Percentiles rank a stretch among this genome's conserved stretches.
Conservation (phyloP, 768 basidiomycete species). For the Lentinula sp. region DNA sequence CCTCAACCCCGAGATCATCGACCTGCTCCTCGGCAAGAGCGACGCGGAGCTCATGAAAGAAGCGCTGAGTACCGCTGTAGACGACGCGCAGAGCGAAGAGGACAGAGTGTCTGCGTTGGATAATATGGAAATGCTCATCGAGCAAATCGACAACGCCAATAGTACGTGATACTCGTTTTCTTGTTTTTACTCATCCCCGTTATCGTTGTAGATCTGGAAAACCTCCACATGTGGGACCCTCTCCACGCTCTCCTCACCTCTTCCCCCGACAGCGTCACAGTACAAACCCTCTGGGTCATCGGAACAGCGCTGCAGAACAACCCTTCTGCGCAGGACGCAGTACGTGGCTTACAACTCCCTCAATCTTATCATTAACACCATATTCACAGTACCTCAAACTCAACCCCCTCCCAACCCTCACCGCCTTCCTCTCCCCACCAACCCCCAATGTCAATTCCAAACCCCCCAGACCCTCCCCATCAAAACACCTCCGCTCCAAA, state of each 20-base stretch:
- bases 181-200: not conserved
- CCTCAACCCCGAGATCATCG: constrained; percentile 80
- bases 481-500: constrained; percentile 54
- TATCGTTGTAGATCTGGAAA: constrained; percentile 54
- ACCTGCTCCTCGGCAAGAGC: constrained; percentile 77
- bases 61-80: constrained; percentile 57
- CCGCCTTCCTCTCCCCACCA: constrained; percentile 50
- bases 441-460: constrained; percentile 33
- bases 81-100: constrained; percentile 48
- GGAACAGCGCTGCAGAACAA: constrained; percentile 92
- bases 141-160: constrained; percentile 90
- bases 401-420: constrained; percentile 60
- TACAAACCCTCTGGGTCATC: constrained; percentile 76
- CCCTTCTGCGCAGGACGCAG: constrained; percentile 72
- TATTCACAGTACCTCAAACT: constrained; percentile 49
- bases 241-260: constrained; percentile 56
- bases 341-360: constrained; percentile 18
- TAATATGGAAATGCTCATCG: constrained; percentile 84
- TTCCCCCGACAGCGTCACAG: constrained; percentile 55
- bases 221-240: constrained; percentile 74
- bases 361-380: not conserved
- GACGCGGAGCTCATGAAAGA: constrained; percentile 85
- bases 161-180: constrained; percentile 29
- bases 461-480: constrained; percentile 12
- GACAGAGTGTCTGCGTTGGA: constrained; percentile 69